Conservation (phyloP, 148 eudicot species). For the Chenopodium formosanum region DNA sequence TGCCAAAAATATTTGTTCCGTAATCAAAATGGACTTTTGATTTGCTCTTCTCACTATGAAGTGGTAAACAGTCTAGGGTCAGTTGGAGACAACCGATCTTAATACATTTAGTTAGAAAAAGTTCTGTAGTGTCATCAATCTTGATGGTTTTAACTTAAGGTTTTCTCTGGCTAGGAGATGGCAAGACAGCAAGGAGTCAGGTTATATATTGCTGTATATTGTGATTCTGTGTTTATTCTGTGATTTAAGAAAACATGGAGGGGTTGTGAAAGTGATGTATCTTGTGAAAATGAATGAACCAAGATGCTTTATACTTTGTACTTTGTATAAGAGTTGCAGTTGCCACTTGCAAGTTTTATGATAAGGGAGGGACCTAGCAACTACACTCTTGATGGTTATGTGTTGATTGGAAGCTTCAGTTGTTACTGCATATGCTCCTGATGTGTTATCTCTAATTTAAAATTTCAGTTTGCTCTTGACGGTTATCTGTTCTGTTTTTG, state of each 20-base stretch:
- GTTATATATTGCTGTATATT: neutral
- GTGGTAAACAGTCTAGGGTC: neutral
- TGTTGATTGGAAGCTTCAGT: neutral
- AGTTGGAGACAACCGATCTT: too few species aligned
- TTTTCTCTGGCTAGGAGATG: too few species aligned
- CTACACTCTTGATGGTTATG: neutral
- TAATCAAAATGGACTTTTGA: neutral
- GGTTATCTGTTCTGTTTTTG: neutral
- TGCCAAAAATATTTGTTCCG: neutral
- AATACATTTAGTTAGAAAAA: neutral
- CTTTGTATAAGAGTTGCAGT: too few species aligned
- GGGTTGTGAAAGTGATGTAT: neutral
- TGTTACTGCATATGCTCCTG: neutral
- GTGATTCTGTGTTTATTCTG: neutral
- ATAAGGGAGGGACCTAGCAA: neutral
- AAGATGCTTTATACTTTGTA: neutral
- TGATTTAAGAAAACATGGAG: neutral
- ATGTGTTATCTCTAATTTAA: neutral
- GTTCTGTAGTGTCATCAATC: neutral
- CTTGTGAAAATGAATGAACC: neutral
- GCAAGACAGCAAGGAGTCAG: neutral
- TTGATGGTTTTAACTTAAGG: too few species aligned
- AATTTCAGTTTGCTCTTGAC: neutral
- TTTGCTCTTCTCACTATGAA: neutral
- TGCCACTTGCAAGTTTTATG: neutral